Evolutionary conservation across 2,329 filamentous ascomycete genomes (phyloP), one percentile per base, ranked within the genome.

Genomic region (Ilyonectria sp.): DNA sequence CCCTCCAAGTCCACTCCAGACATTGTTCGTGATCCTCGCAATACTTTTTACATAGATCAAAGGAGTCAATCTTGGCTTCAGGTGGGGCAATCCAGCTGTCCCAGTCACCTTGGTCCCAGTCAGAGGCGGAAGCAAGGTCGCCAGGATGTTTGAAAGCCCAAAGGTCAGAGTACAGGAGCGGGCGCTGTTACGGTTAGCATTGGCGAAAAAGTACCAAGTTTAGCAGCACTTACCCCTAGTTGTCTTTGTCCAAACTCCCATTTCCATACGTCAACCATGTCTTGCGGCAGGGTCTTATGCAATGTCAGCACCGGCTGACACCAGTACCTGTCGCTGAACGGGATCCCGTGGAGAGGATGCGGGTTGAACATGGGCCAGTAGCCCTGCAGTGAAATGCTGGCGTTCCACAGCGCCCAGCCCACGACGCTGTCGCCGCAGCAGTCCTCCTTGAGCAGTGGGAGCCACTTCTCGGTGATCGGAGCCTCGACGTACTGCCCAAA

Each of bases 341-440:
- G 84, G 29, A 87, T 81, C 3, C 82, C 80, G 55, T 88, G 85
- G 26, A 86, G 74, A 43, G 86, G 79, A 68, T 89, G 86, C n/a
- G 80, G 78, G 68, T 82, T 83, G 78, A 86, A 86, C 75, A 86
- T 78, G 3, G 85, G 85, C 79, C 82, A 87, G 60, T 85, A 79
- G 6, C 85, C 85, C 19, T 81, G 83, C 65, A 88, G 60, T 4
- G 78, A 71, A 10, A 87, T 79, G 1, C 83, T 83, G 21, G 80
- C 82, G 46, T 84, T 80, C 68, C 79, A 80, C 50, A 88, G 70
- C 6, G 81, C 82, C 77, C 81, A 85, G 3, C 86, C 86, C 4
- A 87, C 75, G 7, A 88, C 81, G 46, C 84, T 85, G 60, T 88
- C 86, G 6, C 86, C 86, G 56, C 86, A 87, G 74, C 85, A 87